Conservation (phyloP, 2,329 filamentous ascomycete genomes). For the Hypoxylon sp. region DNA sequence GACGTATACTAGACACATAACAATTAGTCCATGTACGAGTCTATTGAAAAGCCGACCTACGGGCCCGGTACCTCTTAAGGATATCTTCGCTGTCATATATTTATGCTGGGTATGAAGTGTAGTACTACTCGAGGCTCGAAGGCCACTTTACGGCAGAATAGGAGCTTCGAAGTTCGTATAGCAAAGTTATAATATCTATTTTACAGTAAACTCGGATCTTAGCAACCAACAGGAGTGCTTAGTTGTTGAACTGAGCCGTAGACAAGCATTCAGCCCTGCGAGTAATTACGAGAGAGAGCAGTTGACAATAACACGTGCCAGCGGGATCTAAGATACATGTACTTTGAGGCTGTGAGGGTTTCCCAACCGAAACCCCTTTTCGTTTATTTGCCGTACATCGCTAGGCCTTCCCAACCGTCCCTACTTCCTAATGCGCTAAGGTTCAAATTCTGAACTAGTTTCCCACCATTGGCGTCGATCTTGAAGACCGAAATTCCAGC, state of each 20-base stretch:
- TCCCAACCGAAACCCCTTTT: not conserved
- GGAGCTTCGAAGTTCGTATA: not conserved
- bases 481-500: slow-evolving; percentile 8
- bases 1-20: not conserved
- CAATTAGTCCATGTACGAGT: not conserved
- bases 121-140: not conserved
- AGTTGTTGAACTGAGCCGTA: not conserved
- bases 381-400: not conserved
- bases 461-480: not conserved
- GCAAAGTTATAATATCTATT: not conserved
- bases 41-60: not conserved
- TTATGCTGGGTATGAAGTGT: not conserved
- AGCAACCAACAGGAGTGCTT: not conserved
- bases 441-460: slow-evolving; percentile 2
- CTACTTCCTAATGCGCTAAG: slow-evolving; percentile 1
- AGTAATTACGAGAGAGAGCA: not conserved
- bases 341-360: not conserved
- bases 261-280: not conserved
- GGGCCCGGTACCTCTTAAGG: not conserved
- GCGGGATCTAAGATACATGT: not conserved
- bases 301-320: not conserved
- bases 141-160: not conserved
- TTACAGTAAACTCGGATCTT: not conserved
- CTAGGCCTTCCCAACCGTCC: slow-evolving; percentile 5
- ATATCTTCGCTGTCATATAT: not conserved